Evolutionary conservation across 768 basidiomycete species (phyloP).

Genomic region (Hygrophoropsis aurantiaca): DNA sequence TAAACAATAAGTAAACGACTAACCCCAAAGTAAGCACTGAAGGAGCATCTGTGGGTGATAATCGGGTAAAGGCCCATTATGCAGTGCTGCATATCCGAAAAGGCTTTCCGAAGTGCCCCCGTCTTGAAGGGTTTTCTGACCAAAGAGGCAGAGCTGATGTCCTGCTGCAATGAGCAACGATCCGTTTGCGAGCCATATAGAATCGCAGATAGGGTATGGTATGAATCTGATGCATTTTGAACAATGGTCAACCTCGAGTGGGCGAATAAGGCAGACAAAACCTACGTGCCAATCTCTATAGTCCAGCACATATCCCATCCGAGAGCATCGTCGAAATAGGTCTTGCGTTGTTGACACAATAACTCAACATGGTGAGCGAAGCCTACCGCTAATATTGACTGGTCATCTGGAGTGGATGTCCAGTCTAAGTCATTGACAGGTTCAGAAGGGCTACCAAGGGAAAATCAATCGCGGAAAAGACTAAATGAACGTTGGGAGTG

Average conservation of each 20-base stretch:
- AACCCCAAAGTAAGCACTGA: constrained; percentile 93
- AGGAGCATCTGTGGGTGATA: constrained; percentile 93
- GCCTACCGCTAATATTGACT: constrained; percentile 90
- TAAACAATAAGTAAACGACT: constrained; percentile 17
- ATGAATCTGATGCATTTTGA: constrained; percentile 52
- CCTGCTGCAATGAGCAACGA: constrained; percentile 80
- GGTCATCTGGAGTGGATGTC: constrained; percentile 87
- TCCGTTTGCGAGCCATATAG: constrained; percentile 87
- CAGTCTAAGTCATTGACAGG: constrained; percentile 85
- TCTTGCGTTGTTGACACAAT: constrained; percentile 92
- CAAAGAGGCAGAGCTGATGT: constrained; percentile 81
- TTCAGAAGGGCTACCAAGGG: constrained; percentile 38
- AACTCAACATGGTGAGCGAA: constrained; percentile 77
- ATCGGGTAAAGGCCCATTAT: constrained; percentile 85
- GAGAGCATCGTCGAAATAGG: constrained; percentile 81
- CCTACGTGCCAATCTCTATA: constrained; percentile 67
- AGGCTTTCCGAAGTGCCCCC: constrained; percentile 46
- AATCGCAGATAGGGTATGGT: constrained; percentile 79
- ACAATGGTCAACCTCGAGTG: not conserved
- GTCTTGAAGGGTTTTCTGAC: constrained; percentile 38
- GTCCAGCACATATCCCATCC: constrained; percentile 75
- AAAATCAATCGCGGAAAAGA: not conserved
- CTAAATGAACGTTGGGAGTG: constrained; percentile 1
- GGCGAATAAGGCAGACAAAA: constrained; percentile 20
- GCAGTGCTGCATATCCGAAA: constrained; percentile 78